phyloP scores from a whole-genome alignment of 139 green algal genomes.

The Edaphochlamys debaryana region DNA sequence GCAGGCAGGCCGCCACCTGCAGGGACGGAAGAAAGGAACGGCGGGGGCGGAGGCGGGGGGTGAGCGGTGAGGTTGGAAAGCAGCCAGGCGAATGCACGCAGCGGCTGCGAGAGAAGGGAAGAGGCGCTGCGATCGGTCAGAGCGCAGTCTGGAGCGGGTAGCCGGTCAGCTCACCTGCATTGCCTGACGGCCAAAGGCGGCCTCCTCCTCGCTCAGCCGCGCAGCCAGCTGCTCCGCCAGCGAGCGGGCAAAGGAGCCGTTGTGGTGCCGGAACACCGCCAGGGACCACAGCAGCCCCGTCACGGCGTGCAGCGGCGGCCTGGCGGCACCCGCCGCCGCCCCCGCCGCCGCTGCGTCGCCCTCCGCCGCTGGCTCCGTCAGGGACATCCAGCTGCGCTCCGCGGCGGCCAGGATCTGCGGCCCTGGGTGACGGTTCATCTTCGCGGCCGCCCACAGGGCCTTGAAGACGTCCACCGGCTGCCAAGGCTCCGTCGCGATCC shows the following conservation, averaged over 20 bases:
- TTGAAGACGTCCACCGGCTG: constrained; percentile 30
- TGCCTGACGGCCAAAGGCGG: neutral
- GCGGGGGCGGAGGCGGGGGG: too few species aligned
- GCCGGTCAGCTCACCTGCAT: neutral
- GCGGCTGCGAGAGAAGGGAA: too few species aligned
- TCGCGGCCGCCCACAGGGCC: constrained; percentile 47
- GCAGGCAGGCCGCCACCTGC: constrained; percentile 42
- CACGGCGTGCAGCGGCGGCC: constrained; percentile 7
- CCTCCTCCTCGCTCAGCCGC: neutral
- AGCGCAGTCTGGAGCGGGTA: too few species aligned
- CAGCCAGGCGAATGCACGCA: too few species aligned
- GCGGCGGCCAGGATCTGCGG: constrained; percentile 38
- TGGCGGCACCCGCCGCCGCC: neutral
- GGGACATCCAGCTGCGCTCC: constrained; percentile 24
- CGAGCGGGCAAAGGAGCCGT: constrained; percentile 22
- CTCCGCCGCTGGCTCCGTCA: neutral
- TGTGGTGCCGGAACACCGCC: constrained; percentile 45
- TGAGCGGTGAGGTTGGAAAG: too few species aligned
- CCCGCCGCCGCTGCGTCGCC: neutral
- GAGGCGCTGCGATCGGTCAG: too few species aligned
- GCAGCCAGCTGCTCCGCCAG: constrained; percentile 38
- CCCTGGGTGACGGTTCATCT: constrained; percentile 57
- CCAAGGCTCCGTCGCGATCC: constrained; percentile 28
- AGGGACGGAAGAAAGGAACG: too few species aligned
- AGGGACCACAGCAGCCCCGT: constrained; percentile 47